Percentiles rank a stretch among this genome's conserved stretches.
These are phyloP conservation scores for Trichoderma breve DNA, from an alignment of 2,329 filamentous ascomycete species.

Conservation along the genomic window DNA sequence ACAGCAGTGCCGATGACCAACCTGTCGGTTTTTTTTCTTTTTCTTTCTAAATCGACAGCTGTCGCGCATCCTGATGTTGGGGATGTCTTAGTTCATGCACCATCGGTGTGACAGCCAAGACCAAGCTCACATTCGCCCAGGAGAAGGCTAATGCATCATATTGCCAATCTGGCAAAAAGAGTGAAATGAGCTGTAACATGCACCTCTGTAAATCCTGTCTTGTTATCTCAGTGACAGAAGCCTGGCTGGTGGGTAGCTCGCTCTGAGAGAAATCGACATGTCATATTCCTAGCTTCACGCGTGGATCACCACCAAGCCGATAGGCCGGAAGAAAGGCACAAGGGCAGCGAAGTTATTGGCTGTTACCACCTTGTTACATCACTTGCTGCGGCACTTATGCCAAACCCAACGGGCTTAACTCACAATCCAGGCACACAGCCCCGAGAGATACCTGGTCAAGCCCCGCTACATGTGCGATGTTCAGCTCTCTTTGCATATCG, in stretches of 20 bases:
- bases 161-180: neutral
- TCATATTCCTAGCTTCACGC: constrained; percentile 4
- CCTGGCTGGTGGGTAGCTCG: neutral
- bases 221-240: neutral
- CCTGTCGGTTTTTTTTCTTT: neutral
- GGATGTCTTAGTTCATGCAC: constrained; percentile 10
- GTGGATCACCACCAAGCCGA: constrained; percentile 10
- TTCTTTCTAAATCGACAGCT: neutral
- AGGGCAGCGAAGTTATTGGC: neutral
- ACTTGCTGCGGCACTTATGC: neutral
- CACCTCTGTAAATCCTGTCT: neutral
- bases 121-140: neutral
- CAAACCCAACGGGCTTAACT: neutral
- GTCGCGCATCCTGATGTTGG: neutral
- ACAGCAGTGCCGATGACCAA: neutral
- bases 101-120: constrained; percentile 3
- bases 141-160: neutral
- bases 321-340: neutral
- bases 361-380: neutral
- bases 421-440: neutral
- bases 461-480: neutral
- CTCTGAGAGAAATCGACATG: neutral
- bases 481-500: neutral
- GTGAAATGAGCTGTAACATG: neutral
- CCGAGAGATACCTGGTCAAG: neutral